Evolutionary conservation across 2,329 filamentous ascomycete genomes (phyloP).

Genomic region (Epichloe hybrida): DNA sequence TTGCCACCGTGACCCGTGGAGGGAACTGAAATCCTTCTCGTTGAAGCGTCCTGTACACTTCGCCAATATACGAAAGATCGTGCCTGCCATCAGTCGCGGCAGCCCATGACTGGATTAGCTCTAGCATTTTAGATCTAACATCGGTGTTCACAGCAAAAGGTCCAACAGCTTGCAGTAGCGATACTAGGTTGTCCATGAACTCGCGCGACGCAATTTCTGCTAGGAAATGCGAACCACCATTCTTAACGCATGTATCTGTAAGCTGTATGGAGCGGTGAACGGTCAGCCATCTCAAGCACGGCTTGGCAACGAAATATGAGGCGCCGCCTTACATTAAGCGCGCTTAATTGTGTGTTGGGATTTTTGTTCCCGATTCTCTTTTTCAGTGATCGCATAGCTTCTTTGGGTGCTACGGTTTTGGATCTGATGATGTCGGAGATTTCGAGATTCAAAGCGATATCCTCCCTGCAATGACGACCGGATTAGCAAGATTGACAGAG

Average conservation of each 20-base stretch:
- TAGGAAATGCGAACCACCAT: conserved; percentile 90
- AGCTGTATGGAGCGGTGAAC: conserved; percentile 39
- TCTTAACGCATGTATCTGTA: conserved; percentile 97
- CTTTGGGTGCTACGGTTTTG: conserved; percentile 92
- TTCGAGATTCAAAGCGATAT: conserved; percentile 93
- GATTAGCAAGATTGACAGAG: conserved; percentile 6
- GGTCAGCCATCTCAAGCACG: background rate
- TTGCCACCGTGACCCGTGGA: conserved; percentile 73
- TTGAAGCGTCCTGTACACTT: conserved; percentile 74
- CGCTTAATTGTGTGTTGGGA: conserved; percentile 87
- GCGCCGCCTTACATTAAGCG: conserved; percentile 57
- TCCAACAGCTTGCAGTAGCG: conserved; percentile 71
- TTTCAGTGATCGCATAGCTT: conserved; percentile 95
- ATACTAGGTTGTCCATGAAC: conserved; percentile 95
- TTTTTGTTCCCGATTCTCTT: conserved; percentile 93
- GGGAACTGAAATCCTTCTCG: conserved; percentile 82
- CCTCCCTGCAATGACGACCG: conserved; percentile 47
- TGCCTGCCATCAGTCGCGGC: conserved; percentile 73
- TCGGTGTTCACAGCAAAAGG: conserved; percentile 64
- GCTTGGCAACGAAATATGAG: background rate
- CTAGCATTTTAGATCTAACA: conserved; percentile 80
- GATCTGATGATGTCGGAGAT: conserved; percentile 96
- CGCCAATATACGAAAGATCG: conserved; percentile 73
- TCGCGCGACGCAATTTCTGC: conserved; percentile 90
- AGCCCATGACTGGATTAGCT: conserved; percentile 89